phyloP scores from a whole-genome alignment of 1,284 basidiomycete genomes.

The Rhodotorula sp. region DNA sequence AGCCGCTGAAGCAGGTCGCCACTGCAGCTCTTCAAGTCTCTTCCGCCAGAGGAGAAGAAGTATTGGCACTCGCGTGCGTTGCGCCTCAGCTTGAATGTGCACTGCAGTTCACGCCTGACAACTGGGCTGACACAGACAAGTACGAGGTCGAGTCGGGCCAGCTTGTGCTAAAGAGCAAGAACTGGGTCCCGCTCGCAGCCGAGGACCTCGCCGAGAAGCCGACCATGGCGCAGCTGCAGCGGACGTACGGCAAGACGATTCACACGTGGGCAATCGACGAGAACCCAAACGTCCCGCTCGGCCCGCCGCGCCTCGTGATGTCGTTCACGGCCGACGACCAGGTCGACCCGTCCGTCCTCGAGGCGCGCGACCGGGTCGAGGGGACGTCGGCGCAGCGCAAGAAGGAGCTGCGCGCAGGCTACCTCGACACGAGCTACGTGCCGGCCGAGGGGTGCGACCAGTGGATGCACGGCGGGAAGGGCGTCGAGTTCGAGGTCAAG shows the following conservation, averaged over 20 bases:
- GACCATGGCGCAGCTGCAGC: constrained; percentile 58
- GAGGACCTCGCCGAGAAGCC: constrained; percentile 56
- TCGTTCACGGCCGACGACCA: constrained; percentile 23
- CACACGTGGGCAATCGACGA: constrained; percentile 51
- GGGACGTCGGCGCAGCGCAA: constrained; percentile 18
- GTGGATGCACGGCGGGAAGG: constrained; percentile 19
- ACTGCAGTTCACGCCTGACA: no score
- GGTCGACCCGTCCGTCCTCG: constrained; percentile 11
- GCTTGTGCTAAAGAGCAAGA: constrained; percentile 55
- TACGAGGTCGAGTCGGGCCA: constrained; percentile 59
- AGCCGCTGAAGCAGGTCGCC: not conserved
- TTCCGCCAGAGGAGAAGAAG: constrained; percentile 57
- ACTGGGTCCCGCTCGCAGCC: constrained; percentile 51
- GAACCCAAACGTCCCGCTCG: constrained; percentile 57
- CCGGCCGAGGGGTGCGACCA: constrained; percentile 4
- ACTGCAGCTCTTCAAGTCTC: constrained; percentile 51
- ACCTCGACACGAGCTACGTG: constrained; percentile 24
- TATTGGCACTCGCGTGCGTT: constrained; percentile 57
- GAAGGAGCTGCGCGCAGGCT: constrained; percentile 12
- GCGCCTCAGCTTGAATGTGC: not conserved
- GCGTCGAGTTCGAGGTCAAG: constrained; percentile 6
- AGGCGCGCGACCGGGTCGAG: not conserved
- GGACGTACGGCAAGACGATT: constrained; percentile 57
- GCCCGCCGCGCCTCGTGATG: constrained; percentile 54
- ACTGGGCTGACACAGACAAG: constrained; percentile 43